phyloP scores from a whole-genome alignment of 768 basidiomycete species.

The Tubosaeta sp. region DNA sequence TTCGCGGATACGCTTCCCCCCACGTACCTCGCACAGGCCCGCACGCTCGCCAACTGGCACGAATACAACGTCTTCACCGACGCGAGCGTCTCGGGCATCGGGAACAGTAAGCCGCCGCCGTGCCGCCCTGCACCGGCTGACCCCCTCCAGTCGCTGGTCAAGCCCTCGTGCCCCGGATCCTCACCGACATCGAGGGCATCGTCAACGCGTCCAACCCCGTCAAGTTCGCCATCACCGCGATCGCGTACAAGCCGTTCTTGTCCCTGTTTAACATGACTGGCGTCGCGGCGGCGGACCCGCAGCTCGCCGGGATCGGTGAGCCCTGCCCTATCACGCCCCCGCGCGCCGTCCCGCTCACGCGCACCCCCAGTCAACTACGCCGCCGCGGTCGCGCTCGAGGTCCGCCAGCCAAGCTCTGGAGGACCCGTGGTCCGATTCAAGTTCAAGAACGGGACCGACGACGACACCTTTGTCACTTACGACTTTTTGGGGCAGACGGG shows the following conservation, averaged over 20 bases:
- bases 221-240: conserved; percentile 55
- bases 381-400: conserved; percentile 53
- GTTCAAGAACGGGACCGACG: conserved; percentile 65
- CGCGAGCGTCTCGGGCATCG: conserved; percentile 49
- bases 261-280: conserved; percentile 77
- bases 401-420: conserved; percentile 44
- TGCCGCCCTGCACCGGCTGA: neutral
- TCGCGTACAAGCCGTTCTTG: conserved; percentile 76
- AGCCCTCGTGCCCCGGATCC: conserved; percentile 57
- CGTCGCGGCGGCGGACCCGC: conserved; percentile 43
- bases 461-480: conserved; percentile 42
- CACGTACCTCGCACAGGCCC: conserved; percentile 49
- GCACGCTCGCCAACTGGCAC: conserved; percentile 67
- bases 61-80: conserved; percentile 66
- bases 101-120: conserved; percentile 47
- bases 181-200: conserved; percentile 51
- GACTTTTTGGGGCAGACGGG: conserved; percentile 40
- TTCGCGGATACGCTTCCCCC: conserved; percentile 47
- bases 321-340: neutral
- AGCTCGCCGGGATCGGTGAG: conserved; percentile 57
- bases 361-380: conserved; percentile 53
- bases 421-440: conserved; percentile 57
- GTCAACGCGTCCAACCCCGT: conserved; percentile 45
- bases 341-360: neutral
- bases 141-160: conserved; percentile 55